phyloP scores from a whole-genome alignment of 352 stramenopile species.

The Globisporangium orthogonon region DNA sequence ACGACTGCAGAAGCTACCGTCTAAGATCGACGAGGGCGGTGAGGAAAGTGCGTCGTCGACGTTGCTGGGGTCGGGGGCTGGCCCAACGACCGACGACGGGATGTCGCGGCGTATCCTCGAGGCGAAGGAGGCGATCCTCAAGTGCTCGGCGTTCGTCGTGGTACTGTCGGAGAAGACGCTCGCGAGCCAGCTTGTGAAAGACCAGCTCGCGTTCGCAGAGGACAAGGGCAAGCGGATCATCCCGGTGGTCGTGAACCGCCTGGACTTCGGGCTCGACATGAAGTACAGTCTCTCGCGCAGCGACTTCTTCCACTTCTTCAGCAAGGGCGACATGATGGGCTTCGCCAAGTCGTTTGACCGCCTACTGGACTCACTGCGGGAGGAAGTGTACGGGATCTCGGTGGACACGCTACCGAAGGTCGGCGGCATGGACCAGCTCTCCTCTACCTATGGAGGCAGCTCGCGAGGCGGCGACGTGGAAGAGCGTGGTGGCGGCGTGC shows the following conservation, averaged over 20 bases:
- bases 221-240: constrained; percentile 83
- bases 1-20: constrained; percentile 15
- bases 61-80: constrained; percentile 6
- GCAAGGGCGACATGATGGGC: constrained; percentile 69
- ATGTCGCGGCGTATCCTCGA: constrained; percentile 70
- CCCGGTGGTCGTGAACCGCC: constrained; percentile 57
- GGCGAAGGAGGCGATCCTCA: constrained; percentile 78
- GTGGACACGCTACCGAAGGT: constrained; percentile 20
- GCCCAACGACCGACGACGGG: constrained; percentile 27
- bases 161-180: constrained; percentile 74
- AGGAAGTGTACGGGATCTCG: constrained; percentile 67
- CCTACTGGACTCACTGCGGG: constrained; percentile 46
- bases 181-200: constrained; percentile 60
- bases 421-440: constrained; percentile 19
- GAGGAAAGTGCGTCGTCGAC: constrained; percentile 18
- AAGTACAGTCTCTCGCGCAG: constrained; percentile 77
- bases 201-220: constrained; percentile 78
- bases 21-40: constrained; percentile 9
- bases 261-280: constrained; percentile 63
- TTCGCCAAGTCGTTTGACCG: constrained; percentile 55
- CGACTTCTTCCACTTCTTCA: constrained; percentile 81
- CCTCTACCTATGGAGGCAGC: constrained; percentile 16
- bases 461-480: constrained; percentile 12
- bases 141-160: constrained; percentile 70
- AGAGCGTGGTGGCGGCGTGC: constrained; percentile 27